Evolutionary conservation across 2,329 filamentous ascomycete species (phyloP), one percentile per base, ranked within the genome.

Genomic region (Colletotrichum sp.): DNA sequence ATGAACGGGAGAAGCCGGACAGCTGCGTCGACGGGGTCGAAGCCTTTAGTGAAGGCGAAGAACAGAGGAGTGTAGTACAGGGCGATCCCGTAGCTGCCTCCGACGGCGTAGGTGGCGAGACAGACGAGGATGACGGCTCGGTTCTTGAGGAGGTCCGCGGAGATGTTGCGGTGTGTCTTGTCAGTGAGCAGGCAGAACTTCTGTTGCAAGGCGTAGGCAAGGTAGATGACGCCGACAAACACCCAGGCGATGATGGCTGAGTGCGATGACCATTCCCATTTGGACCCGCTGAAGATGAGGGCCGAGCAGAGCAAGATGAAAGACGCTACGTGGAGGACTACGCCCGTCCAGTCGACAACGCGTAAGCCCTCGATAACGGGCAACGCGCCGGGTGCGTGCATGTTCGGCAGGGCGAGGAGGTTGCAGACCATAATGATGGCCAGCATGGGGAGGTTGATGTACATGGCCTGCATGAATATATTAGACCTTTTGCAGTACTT

Each of bases 11-110:
- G 80, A 1, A 89, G 79, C 4, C 84, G 82, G 2, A 86, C 83
- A 2, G 84, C 87, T 5, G 87, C 84, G n/a, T 82, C 72, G 5
- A 89, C 78, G 0, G 87, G 83, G 4, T 78, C 82, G 34, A 88
- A 84, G 6, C 86, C 86, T 4, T 82, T 83, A 0, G 84, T 84
- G 79, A 91, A 92, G 73, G 89, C 87, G 80, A 91, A 91, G 81
- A 86, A 91, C 1, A 91, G 81, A 0, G 90, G 90, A 9, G 89
- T 86, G 81, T 89, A 92, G 81, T 91, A 92, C 8, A 89, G 82
- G 0, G 84, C 78, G 61, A 87, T 81, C 16, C 85, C 86, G 74
- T 85, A 83, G 10, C 81, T 81, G 4, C 84, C 82, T 8, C 82
- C 84, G 0, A 83, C 82, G 36, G 81, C 82, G 3, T 82, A 80